Evolutionary conservation across 192 early-diverging fungal genomes (phyloP).

Genomic region (Borealophlyctis nickersoniae): DNA sequence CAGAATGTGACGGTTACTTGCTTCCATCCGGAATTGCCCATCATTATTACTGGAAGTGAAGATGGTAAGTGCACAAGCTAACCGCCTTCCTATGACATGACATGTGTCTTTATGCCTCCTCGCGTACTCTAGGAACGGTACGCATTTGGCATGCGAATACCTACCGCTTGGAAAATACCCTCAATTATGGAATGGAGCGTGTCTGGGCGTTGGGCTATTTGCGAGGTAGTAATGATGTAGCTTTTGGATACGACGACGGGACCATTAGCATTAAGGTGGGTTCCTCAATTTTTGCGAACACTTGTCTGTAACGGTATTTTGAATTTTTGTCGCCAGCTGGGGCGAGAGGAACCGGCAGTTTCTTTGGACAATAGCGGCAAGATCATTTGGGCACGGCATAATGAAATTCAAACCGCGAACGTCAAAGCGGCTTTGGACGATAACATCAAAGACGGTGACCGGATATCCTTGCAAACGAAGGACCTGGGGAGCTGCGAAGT

Average conservation of each 20-base stretch:
- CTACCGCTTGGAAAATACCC: constrained; percentile 91
- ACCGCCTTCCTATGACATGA: not conserved
- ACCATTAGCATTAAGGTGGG: constrained; percentile 82
- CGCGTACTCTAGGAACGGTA: constrained; percentile 53
- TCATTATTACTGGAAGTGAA: constrained; percentile 92
- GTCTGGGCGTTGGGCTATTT: constrained; percentile 93
- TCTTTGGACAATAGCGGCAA: constrained; percentile 96
- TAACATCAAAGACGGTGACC: constrained; percentile 90
- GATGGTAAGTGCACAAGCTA: constrained; percentile 59
- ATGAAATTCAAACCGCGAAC: constrained; percentile 93
- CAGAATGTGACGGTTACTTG: constrained; percentile 87
- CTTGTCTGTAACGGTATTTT: not conserved
- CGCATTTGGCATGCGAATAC: constrained; percentile 98
- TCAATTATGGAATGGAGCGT: constrained; percentile 96
- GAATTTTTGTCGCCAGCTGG: constrained; percentile 47
- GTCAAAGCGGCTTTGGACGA: constrained; percentile 81
- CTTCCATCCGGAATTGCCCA: constrained; percentile 95
- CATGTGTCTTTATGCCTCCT: not conserved
- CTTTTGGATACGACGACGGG: constrained; percentile 95
- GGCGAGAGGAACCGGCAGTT: constrained; percentile 92
- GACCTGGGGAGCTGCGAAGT: constrained; percentile 98
- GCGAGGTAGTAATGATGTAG: constrained; percentile 85
- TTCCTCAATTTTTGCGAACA: not conserved
- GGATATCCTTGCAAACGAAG: constrained; percentile 77
- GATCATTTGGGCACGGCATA: constrained; percentile 98